A percentile compares a stretch with the other conserved stretches of the same genome.
Evolutionary conservation across 176 grass and related monocot genomes (phyloP).

Genomic region (Rhynchospora pubera): DNA sequence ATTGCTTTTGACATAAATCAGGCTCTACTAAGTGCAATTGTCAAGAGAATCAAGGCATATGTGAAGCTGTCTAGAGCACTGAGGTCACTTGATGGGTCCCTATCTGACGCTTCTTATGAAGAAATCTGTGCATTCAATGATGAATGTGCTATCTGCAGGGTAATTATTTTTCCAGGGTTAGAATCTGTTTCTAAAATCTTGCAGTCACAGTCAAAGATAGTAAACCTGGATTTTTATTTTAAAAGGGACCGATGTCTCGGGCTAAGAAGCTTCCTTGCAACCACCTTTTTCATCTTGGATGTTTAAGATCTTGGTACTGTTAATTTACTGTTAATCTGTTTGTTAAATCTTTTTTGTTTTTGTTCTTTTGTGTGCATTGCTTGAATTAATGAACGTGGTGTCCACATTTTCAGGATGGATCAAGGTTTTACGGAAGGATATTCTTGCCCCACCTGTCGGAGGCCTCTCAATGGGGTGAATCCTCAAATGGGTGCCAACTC

Average conservation of each 20-base stretch:
- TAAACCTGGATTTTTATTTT: slow-evolving; percentile 13
- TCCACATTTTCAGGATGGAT: slow-evolving; percentile 68
- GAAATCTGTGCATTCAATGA: slow-evolving; percentile 80
- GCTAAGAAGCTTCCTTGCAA: slow-evolving; percentile 95
- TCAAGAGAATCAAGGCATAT: slow-evolving; percentile 65
- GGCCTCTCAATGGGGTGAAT: slow-evolving; percentile 60
- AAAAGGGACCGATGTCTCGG: slow-evolving; percentile 86
- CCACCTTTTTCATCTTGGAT: slow-evolving; percentile 96
- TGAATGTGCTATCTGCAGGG: slow-evolving; percentile 97
- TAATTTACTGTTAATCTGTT: not conserved
- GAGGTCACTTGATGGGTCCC: slow-evolving; percentile 69
- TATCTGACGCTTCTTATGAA: slow-evolving; percentile 93
- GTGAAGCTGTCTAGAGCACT: slow-evolving; percentile 73
- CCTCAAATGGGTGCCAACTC: slow-evolving; percentile 41
- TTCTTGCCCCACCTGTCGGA: slow-evolving; percentile 93
- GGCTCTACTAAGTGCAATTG: slow-evolving; percentile 74
- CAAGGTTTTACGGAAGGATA: slow-evolving; percentile 86
- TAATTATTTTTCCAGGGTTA: slow-evolving; percentile 33
- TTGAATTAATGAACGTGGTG: slow-evolving; percentile 9
- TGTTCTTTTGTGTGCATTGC: not conserved
- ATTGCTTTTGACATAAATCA: slow-evolving; percentile 36
- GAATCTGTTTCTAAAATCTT: slow-evolving; percentile 17
- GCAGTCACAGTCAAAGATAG: not conserved
- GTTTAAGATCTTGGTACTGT: slow-evolving; percentile 89
- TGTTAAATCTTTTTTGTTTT: not conserved